Base-by-base conservation (phyloP, 768 basidiomycete genomes). In the Paxillus rubicundulus region DNA sequence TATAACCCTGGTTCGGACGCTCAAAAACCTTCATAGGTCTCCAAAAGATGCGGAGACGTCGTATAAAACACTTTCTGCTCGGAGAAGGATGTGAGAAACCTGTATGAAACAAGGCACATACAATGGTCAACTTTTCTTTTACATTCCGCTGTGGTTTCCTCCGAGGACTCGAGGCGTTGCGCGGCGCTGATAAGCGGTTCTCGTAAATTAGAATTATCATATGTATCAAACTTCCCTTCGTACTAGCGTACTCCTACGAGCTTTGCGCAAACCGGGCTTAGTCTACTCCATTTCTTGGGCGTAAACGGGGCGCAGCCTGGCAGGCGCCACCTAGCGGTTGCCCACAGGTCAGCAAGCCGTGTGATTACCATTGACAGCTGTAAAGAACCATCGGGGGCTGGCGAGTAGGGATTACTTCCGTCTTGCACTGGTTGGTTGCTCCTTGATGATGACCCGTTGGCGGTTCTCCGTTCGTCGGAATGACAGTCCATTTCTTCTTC, bases 361-460 rank as follows among this genome's bases (percentile, higher is more conserved):
- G 30, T 27, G 42, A 40, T 43, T n/a, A 30, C 24, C 17, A 27
- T 28, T 9, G 30, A 28, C 27, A 9, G 16, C 24, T 44, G 14
- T 10, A 54, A 56, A 56, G 65, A 56, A 60, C 54, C 41, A 65
- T 65, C 55, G 56, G 48, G 53, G 55, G 45, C 39, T 63, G 60
- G 66, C 64, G 66, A 66, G 67, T 63, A 47, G 52, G 2, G 34
- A 9, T 27, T 24, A 53, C 24, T 54, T 49, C 30, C 42, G 24
- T 44, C 16, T 32, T 40, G 53, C 21, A 16, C 9, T 44, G 37
- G 9, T 53, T 52, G 21, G 49, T 50, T 16, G 32, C 41, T 50
- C 39, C 49, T 50, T 61, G 53, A 34, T 39, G n/a, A 17, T 17
- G 33, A 14, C 24, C 5, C 24, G 24, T 24, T 24, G 24, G 4